Evolutionary conservation across 768 basidiomycete species (phyloP), one percentile per base, ranked within the genome.

Genomic region (Flagelloscypha sp.): DNA sequence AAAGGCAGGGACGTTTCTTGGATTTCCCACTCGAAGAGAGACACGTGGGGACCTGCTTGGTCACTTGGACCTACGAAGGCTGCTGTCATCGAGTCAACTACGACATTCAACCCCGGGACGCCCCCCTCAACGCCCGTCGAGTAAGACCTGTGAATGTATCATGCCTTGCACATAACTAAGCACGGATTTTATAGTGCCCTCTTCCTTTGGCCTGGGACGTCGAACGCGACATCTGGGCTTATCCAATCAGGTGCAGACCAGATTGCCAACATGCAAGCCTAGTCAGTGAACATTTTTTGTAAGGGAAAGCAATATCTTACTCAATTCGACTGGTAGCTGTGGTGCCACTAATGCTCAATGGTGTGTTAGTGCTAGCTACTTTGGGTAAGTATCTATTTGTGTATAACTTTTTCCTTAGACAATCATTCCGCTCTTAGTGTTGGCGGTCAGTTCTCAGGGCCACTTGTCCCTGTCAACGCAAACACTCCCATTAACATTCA

Each of bases 221-320:
- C 25, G 18, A 43, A 43, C 33, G 27, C 18, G n/a, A 40, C 38
- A 23, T 40, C 38, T 20, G 42, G 42, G 13, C 38, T 43, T 15
- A 43, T 43, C 28, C 38, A 40, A 21, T 25, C 42, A 8, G 42
- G 42, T 9, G 31, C 20, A 18, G 38, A 37, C 32, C 10, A 25
- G 12, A 8, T 15, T 22, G 10, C 28, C n/a, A 27, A 37, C 36
- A 32, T 33, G 27, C 33, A 23, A 22, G 23, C 7, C 20, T 21
- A 9, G 28, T 30, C 19, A 27, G 27, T 30, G 33, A 20, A 27
- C 18, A 25, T 37, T n/a, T n/a, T n/a, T 23, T 12, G 16, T n/a
- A 7, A 4, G 7, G 5, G n/a, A n/a, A n/a, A n/a, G n/a, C n/a
- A n/a, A n/a, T n/a, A n/a, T n/a, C n/a, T n/a, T n/a, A n/a, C n/a